A percentile compares a stretch with the other conserved stretches of the same genome.
These are phyloP conservation scores for Elsinoe batatas DNA, from an alignment of 2,329 filamentous ascomycete species.

Conservation along the genomic window DNA sequence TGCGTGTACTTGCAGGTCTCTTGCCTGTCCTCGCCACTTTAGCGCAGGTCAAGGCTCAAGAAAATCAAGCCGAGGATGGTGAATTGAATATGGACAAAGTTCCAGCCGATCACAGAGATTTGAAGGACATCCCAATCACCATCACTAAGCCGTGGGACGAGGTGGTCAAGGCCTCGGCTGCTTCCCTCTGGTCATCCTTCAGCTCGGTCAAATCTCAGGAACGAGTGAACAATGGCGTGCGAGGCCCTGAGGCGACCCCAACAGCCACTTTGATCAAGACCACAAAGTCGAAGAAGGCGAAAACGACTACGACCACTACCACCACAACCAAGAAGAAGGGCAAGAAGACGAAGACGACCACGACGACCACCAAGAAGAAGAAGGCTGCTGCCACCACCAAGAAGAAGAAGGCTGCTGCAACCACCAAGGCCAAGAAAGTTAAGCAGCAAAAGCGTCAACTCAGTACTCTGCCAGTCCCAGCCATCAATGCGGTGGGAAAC, in stretches of 20 bases:
- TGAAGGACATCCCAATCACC: not conserved
- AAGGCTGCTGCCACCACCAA: not conserved
- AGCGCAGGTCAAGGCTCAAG: conserved; percentile 2
- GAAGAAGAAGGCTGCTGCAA: conserved; percentile 7
- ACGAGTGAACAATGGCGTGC: not conserved
- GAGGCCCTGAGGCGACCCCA: not conserved
- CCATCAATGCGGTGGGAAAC: not conserved
- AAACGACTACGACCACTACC: not conserved
- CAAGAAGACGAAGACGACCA: not conserved
- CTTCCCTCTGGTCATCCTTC: not conserved
- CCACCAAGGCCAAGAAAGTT: not conserved
- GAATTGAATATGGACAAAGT: conserved; percentile 2
- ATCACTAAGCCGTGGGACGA: not conserved
- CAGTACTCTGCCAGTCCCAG: not conserved
- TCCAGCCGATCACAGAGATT: not conserved
- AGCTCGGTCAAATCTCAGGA: not conserved
- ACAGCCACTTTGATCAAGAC: not conserved
- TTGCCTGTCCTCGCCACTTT: conserved; percentile 4
- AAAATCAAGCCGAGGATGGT: not conserved
- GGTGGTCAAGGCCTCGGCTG: not conserved
- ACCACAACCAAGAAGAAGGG: not conserved
- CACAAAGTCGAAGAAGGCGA: not conserved
- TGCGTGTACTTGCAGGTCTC: conserved; percentile 9
- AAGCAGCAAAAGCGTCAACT: not conserved
- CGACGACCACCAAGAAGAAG: conserved; percentile 3